Base-by-base conservation (phyloP, 2,329 filamentous ascomycete species). In the Trichophyton simii region DNA sequence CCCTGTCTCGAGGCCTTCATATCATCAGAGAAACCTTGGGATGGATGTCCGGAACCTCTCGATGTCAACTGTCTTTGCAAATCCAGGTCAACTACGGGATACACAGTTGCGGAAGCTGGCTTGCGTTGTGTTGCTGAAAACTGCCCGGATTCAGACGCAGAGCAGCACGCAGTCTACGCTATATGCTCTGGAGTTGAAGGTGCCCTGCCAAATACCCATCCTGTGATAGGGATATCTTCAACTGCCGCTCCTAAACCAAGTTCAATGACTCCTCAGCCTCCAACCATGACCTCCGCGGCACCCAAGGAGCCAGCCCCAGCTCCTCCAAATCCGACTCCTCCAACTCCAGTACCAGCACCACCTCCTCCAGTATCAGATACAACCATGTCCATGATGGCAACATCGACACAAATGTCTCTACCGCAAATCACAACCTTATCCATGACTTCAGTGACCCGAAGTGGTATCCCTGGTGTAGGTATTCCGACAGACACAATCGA, bases 71-170 rank as follows among this genome's bases (percentile, higher is more conserved):
- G 85, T 66, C 77, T 90, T 5, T 91, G 87, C 71, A 79, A 79
- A 42, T 77, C 79, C 62, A 76, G 77, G 38, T 85, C 85, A 7
- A 73, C 71, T 11, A 80, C 80, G 34, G 85, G 84, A 8, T 86
- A 84, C 67, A 89, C 87, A 1, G 68, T 89, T 57, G 87, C 86
- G n/a, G 87, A 90, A 73, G 87, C 80, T 9, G 85, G 83, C 3
- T 73, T 89, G 64, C 82, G 86, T 68, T 91, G 87, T 71, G 79
- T 88, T 38, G 76, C 81, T 7, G 82, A 82, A 1, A 73, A 72
- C 13, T 91, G 87, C 70, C 71, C 75, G 3, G 74, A 76, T 2
- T 67, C 72, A 9, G 78, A 82, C 58, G 70, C 71, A 8, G 66
- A 69, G 38, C 72, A 79, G 72, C 68, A 77, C 66, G 72, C 75